phyloP scores from a whole-genome alignment of 2,329 filamentous ascomycete genomes.

The Neopestalotiopsis sp. region DNA sequence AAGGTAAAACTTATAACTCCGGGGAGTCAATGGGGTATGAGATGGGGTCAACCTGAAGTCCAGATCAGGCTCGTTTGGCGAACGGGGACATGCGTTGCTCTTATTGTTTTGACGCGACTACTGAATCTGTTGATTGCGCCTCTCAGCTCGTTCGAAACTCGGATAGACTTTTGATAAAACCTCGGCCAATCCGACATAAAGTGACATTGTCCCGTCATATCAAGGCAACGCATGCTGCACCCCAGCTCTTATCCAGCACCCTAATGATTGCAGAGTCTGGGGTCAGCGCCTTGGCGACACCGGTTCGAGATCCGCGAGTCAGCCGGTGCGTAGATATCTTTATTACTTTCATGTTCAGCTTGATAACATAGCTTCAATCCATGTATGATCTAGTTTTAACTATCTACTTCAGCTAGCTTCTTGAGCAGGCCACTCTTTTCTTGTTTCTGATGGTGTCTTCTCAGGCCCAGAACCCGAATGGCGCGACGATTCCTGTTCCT shows the following conservation, averaged over 20 bases:
- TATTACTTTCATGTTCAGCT: not conserved
- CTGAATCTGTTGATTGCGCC: not conserved
- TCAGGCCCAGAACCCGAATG: too few relatives aligned
- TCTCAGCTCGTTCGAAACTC: not conserved
- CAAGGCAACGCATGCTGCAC: not conserved
- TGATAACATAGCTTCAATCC: not conserved
- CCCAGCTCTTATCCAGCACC: not conserved
- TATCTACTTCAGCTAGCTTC: not conserved
- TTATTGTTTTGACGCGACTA: not conserved
- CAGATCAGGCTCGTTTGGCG: not conserved
- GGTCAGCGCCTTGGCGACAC: not conserved
- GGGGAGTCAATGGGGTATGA: not conserved
- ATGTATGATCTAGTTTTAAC: not conserved
- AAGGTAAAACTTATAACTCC: not conserved
- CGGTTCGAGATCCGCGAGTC: not conserved
- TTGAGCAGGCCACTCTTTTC: not conserved
- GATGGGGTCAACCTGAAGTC: not conserved
- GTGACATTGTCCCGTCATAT: not conserved
- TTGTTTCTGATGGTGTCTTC: too few relatives aligned
- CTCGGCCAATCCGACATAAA: not conserved
- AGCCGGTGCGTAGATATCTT: not conserved
- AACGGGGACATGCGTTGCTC: not conserved
- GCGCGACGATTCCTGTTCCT: too few relatives aligned
- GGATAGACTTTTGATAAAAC: not conserved
- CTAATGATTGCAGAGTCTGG: not conserved